Percentiles rank a stretch among this genome's conserved stretches.
These are phyloP conservation scores for Geotrichum histeridarum DNA, from an alignment of 1,139 yeast species.

Conservation along the genomic window DNA sequence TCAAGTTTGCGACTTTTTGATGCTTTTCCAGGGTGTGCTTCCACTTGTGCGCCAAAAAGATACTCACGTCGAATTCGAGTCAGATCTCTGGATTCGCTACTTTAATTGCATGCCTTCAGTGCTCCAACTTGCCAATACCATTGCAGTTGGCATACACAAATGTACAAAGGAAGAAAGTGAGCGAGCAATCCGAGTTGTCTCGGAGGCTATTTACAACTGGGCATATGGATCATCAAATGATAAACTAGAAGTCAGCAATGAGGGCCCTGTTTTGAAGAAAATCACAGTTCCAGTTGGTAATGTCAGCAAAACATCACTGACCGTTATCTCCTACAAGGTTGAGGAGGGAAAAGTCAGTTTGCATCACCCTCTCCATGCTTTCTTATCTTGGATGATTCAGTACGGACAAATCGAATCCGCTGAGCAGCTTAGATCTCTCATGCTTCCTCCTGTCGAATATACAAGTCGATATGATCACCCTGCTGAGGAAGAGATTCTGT, in stretches of 20 bases:
- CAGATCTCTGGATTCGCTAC: slow-evolving; percentile 75
- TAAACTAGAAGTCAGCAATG: slow-evolving; percentile 21
- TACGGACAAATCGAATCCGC: slow-evolving; percentile 38
- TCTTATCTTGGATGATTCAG: slow-evolving; percentile 67
- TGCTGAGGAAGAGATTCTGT: slow-evolving; percentile 21
- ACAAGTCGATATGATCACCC: slow-evolving; percentile 3
- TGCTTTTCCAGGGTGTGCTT: slow-evolving; percentile 76
- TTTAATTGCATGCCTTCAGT: slow-evolving; percentile 62
- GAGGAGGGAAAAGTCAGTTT: slow-evolving; percentile 55
- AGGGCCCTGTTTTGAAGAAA: not conserved
- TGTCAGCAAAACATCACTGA: not conserved
- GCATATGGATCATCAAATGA: slow-evolving; percentile 25
- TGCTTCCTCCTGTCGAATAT: slow-evolving; percentile 22
- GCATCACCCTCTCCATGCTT: slow-evolving; percentile 75
- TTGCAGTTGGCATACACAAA: slow-evolving; percentile 36
- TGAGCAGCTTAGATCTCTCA: slow-evolving; percentile 30
- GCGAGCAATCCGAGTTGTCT: slow-evolving; percentile 27
- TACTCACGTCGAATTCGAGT: slow-evolving; percentile 86
- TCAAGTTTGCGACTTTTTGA: slow-evolving; percentile 58
- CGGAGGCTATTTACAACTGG: slow-evolving; percentile 32
- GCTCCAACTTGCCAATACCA: slow-evolving; percentile 37
- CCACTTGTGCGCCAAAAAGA: slow-evolving; percentile 69
- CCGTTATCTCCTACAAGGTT: slow-evolving; percentile 31
- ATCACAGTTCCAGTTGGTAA: slow-evolving; percentile 6
- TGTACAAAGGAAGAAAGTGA: slow-evolving; percentile 23